These are phyloP conservation scores for Ogataea neopini DNA, from an alignment of 805 yeast genomes.

Conservation along the genomic window DNA sequence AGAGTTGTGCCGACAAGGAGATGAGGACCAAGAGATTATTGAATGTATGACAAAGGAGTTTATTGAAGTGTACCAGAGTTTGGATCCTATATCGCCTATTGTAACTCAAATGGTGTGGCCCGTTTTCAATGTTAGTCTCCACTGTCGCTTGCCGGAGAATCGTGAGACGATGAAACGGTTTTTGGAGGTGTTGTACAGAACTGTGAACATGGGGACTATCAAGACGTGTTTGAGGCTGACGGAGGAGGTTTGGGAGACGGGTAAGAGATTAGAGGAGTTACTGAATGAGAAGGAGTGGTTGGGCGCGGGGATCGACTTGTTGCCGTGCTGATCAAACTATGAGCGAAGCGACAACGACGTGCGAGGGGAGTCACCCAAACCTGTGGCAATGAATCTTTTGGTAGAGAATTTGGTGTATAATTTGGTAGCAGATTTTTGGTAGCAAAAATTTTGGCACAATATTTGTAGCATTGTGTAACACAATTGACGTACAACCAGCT, in stretches of 20 bases:
- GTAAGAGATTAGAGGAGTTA: conserved; percentile 44
- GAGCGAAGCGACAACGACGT: neutral
- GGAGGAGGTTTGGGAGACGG: conserved; percentile 48
- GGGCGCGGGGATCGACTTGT: conserved; percentile 51
- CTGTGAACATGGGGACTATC: conserved; percentile 57
- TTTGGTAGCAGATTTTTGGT: no score
- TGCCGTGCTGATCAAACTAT: conserved; percentile 35
- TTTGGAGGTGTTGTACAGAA: conserved; percentile 45
- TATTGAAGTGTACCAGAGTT: conserved; percentile 45
- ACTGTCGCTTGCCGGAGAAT: conserved; percentile 39
- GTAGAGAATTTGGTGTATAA: no score
- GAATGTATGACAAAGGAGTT: conserved; percentile 45
- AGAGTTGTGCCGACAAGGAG: conserved; percentile 21
- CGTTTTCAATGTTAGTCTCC: conserved; percentile 49
- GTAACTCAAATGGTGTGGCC: conserved; percentile 70
- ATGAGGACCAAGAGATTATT: conserved; percentile 29
- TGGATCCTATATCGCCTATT: conserved; percentile 47
- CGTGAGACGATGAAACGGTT: conserved; percentile 32
- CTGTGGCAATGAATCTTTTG: no score
- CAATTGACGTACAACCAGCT: no score
- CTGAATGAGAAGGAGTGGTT: conserved; percentile 47
- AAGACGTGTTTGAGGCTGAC: conserved; percentile 44
- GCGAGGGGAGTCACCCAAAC: neutral
- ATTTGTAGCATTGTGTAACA: no score
- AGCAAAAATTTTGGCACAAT: no score